phyloP scores from a whole-genome alignment of 345 rosid genomes.

The Leavenworthia alabamica region DNA sequence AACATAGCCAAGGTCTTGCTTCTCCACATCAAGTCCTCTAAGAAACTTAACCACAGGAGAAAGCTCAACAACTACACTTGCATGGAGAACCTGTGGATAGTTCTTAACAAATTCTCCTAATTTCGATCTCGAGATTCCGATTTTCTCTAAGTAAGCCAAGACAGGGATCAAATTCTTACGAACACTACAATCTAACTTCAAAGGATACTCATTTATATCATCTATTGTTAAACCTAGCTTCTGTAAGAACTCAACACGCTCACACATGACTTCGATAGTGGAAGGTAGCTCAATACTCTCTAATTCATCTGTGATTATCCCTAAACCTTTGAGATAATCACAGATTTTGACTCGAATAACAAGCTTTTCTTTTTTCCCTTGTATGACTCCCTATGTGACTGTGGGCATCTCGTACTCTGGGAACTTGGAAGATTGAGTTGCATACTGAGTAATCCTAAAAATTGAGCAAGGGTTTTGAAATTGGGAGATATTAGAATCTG shows the following conservation, averaged over 20 bases:
- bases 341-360: slow-evolving; percentile 86
- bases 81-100: slow-evolving; percentile 74
- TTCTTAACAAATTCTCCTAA: slow-evolving; percentile 78
- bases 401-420: slow-evolving; percentile 94
- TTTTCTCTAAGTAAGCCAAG: slow-evolving; percentile 72
- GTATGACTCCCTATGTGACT: slow-evolving; percentile 90
- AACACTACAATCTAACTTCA: slow-evolving; percentile 78
- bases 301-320: slow-evolving; percentile 82
- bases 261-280: slow-evolving; percentile 81
- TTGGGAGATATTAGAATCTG: slow-evolving; percentile 7
- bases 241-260: slow-evolving; percentile 80
- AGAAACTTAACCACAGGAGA: slow-evolving; percentile 84
- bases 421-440: slow-evolving; percentile 61
- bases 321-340: slow-evolving; percentile 74
- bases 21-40: slow-evolving; percentile 87
- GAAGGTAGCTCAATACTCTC: slow-evolving; percentile 77
- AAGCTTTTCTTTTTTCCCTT: slow-evolving; percentile 78
- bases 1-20: slow-evolving; percentile 72
- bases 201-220: slow-evolving; percentile 77
- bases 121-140: slow-evolving; percentile 61
- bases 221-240: slow-evolving; percentile 69
- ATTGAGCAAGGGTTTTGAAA: slow-evolving; percentile 20
- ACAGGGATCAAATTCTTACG: slow-evolving; percentile 91
- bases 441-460: slow-evolving; percentile 30
- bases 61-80: slow-evolving; percentile 88